These are phyloP conservation scores for Phytopythium delawarense DNA, from an alignment of 352 stramenopile genomes.

Conservation along the genomic window DNA sequence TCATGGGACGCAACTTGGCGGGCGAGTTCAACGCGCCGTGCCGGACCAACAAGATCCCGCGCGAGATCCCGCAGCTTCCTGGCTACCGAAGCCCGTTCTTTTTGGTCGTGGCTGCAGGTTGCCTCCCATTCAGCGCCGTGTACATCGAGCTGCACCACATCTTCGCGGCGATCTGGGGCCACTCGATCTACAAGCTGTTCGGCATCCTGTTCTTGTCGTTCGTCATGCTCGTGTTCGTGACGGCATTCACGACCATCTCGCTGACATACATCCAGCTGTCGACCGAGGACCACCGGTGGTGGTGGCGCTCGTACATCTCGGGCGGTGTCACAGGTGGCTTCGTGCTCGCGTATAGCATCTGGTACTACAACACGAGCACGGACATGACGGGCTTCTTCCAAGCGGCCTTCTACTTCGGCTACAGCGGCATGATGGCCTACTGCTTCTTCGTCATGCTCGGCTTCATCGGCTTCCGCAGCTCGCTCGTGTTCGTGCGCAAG, in stretches of 20 bases:
- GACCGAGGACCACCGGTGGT: constrained; percentile 96
- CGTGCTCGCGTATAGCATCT: constrained; percentile 95
- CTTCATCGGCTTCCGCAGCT: constrained; percentile 95
- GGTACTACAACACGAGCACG: constrained; percentile 93
- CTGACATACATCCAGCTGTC: constrained; percentile 98
- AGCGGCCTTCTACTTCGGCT: constrained; percentile 97
- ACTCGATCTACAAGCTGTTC: constrained; percentile 98
- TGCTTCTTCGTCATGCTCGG: constrained; percentile 98
- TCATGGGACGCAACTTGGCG: constrained; percentile 92
- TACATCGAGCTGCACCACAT: constrained; percentile 99
- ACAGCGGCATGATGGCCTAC: constrained; percentile 96
- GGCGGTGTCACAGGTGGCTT: constrained; percentile 94
- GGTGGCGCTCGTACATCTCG: constrained; percentile 95
- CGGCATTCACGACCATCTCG: constrained; percentile 96
- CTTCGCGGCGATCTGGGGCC: constrained; percentile 96
- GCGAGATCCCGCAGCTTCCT: constrained; percentile 90
- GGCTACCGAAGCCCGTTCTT: constrained; percentile 83
- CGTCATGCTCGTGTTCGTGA: constrained; percentile 95
- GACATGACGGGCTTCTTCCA: constrained; percentile 96
- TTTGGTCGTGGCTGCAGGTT: constrained; percentile 92
- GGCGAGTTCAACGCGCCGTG: constrained; percentile 91
- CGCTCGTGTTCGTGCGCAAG: constrained; percentile 95
- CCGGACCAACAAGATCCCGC: constrained; percentile 94
- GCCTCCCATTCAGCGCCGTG: constrained; percentile 96
- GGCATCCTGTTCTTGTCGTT: constrained; percentile 96